Conservation (phyloP, 2,329 filamentous ascomycete species). For the Ploettnerulaceae sp. region DNA sequence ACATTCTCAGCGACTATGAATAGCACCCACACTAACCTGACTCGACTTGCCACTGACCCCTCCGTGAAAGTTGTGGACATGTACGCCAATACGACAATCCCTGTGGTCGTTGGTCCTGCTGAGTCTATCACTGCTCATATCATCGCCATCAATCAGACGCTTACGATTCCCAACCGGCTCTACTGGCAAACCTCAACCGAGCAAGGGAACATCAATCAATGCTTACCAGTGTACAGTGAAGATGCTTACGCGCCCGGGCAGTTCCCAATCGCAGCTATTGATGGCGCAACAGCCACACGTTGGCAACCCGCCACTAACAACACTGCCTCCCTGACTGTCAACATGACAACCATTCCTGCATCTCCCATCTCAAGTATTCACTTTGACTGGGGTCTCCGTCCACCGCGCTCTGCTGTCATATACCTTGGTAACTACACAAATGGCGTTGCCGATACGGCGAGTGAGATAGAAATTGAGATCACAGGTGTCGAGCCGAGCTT, state of each 20-base stretch:
- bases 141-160: conserved; percentile 44
- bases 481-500: conserved; percentile 23
- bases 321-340: conserved; percentile 51
- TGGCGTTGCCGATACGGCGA: conserved; percentile 15
- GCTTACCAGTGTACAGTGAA: conserved; percentile 47
- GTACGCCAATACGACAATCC: conserved; percentile 51
- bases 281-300: conserved; percentile 60
- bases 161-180: conserved; percentile 55
- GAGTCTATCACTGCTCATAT: conserved; percentile 40
- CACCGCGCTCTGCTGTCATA: conserved; percentile 49
- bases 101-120: conserved; percentile 50
- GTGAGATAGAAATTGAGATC: conserved; percentile 20
- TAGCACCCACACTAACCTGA: conserved; percentile 58
- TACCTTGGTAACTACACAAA: conserved; percentile 43
- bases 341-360: conserved; percentile 38
- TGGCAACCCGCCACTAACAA: conserved; percentile 58
- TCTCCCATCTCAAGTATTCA: conserved; percentile 44
- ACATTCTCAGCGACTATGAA: conserved; percentile 58
- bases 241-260: conserved; percentile 55
- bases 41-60: conserved; percentile 42
- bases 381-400: conserved; percentile 57
- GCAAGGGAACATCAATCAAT: conserved; percentile 60
- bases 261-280: conserved; percentile 62
- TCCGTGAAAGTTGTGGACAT: conserved; percentile 48
- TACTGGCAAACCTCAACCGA: conserved; percentile 50